Evolutionary conservation across 768 basidiomycete genomes (phyloP), one percentile per base, ranked within the genome.

Genomic region (Leccinum subgranulosum): DNA sequence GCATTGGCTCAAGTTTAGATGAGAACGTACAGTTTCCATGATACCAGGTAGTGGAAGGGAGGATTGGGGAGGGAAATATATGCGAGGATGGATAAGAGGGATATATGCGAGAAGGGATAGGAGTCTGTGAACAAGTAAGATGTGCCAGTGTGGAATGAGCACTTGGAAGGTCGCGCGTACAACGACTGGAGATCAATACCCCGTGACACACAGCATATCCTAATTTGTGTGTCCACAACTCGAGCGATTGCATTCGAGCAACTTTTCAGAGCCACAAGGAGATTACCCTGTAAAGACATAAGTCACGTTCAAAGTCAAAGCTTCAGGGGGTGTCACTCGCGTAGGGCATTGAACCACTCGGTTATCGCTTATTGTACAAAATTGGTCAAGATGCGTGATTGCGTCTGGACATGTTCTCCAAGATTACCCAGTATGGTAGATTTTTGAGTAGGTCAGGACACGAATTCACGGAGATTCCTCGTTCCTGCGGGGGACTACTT

Each of bases 191-290:
- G 53, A 39, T 8, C 54, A 48, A 45, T 31, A 33, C 41, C 41
- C 4, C 33, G 36, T 33, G 59, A 2, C 27, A 29, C 27, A 29
- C 49, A 7, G 59, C 58, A 60, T 34, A 46, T 19, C 51, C 14
- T 48, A 33, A 50, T 71, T 73, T 71, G 59, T 67, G 57, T 0
- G 49, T 60, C 58, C 51, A 60, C 60, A 53, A n/a, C 49, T 43
- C 56, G 50, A 53, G 55, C 56, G 69, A 73, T 71, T 73, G 71
- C 60, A 50, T 72, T 50, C 46, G 25, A 48, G 47, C 47, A 48
- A 45, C 27, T 25, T 53, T 21, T 45, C 43, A 60, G 41, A 56
- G 53, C 59, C 64, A 58, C 62, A 62, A 23, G 21, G 36, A 64
- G 60, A 60, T 59, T 69, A 59, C 59, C 63, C 49, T 29, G 54